A percentile compares a stretch with the other conserved stretches of the same genome.
Evolutionary conservation across 495 filamentous ascomycete species (phyloP).

Genomic region (Aspergillus leporis): DNA sequence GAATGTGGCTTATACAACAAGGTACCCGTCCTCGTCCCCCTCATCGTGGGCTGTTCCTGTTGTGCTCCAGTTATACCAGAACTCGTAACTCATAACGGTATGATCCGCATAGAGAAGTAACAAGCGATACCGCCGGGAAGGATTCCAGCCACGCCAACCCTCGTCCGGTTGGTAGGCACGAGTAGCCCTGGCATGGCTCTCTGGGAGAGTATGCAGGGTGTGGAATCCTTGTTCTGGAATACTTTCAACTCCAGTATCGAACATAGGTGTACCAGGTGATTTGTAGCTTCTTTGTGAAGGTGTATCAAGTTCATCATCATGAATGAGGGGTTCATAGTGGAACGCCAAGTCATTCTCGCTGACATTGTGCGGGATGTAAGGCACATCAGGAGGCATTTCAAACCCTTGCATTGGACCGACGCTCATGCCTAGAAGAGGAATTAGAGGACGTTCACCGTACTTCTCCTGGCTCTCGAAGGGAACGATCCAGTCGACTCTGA

Average conservation of each 20-base stretch:
- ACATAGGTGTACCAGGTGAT: not conserved
- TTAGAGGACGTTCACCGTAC: conserved; percentile 39
- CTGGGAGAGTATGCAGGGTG: conserved; percentile 33
- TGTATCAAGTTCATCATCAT: conserved; percentile 16
- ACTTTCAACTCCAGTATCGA: not conserved
- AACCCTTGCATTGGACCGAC: conserved; percentile 65
- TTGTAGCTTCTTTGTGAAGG: not conserved
- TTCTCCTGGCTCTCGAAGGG: conserved; percentile 52
- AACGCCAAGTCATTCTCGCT: conserved; percentile 32
- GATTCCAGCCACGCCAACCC: conserved; percentile 40
- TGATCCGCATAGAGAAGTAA: conserved; percentile 76
- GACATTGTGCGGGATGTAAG: conserved; percentile 32
- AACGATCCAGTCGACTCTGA: conserved; percentile 59
- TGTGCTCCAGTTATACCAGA: conserved; percentile 51
- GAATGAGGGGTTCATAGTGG: conserved; percentile 27
- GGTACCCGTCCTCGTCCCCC: conserved; percentile 16
- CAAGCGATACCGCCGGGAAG: conserved; percentile 61
- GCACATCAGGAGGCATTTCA: conserved; percentile 42
- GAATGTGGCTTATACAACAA: conserved; percentile 14
- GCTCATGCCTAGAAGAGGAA: conserved; percentile 54
- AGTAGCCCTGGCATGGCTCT: conserved; percentile 43
- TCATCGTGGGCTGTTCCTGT: not conserved
- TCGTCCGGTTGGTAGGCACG: conserved; percentile 38
- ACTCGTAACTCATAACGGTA: conserved; percentile 78
- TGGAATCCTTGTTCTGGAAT: conserved; percentile 5